phyloP scores from a whole-genome alignment of 192 early-diverging fungal species.

The Chytriomyces hyalinus region DNA sequence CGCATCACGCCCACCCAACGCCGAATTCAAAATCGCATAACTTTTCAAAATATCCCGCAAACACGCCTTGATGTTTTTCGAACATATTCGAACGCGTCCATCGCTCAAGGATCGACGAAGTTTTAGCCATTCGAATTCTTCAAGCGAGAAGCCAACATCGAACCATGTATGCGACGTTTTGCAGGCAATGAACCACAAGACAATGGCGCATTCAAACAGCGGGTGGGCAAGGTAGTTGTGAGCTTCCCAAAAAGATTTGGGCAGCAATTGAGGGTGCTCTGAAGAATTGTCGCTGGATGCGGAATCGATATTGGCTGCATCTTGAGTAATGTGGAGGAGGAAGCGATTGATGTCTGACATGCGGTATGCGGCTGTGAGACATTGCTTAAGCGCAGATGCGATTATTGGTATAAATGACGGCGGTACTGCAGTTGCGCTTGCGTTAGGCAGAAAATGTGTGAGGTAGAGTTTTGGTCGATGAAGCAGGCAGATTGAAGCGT shows the following conservation, averaged over 20 bases:
- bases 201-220: constrained; percentile 10
- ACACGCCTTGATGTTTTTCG: not conserved
- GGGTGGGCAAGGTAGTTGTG: constrained; percentile 4
- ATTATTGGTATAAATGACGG: not conserved
- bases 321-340: not conserved
- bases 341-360: not conserved
- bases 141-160: too few relatives aligned
- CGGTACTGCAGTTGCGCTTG: not conserved
- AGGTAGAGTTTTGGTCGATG: constrained; percentile 11
- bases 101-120: not conserved
- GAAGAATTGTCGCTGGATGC: not conserved
- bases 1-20: not conserved
- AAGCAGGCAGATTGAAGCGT: not conserved
- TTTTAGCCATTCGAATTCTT: not conserved
- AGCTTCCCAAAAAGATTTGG: not conserved
- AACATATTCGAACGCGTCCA: not conserved
- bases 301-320: not conserved
- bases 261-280: not conserved
- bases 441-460: not conserved
- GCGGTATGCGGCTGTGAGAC: not conserved
- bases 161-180: not conserved
- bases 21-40: not conserved
- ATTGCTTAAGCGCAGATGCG: not conserved
- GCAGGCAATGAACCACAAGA: constrained; percentile 10
- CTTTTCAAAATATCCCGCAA: not conserved